Percentiles rank a stretch among this genome's conserved stretches.
phyloP scores from a whole-genome alignment of 2,329 filamentous ascomycete genomes.

The Fusarium euwallaceae region DNA sequence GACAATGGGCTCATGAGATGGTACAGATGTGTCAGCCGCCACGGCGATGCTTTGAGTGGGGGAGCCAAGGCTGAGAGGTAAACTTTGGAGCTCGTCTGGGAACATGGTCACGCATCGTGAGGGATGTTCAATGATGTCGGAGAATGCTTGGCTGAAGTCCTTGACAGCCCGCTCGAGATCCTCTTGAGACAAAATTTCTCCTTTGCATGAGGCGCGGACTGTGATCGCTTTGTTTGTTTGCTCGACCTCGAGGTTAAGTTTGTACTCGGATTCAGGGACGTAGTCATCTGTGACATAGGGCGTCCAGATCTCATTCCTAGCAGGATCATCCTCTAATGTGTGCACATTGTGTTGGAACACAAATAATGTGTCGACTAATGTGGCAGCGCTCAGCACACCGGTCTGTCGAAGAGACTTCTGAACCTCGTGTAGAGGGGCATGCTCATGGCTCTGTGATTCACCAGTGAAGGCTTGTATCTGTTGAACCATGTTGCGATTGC shows the following conservation, averaged over 20 bases:
- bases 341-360: slow-evolving; percentile 4
- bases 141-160: background rate
- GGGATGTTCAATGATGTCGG: background rate
- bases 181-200: background rate
- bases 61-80: background rate
- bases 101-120: background rate
- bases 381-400: background rate
- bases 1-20: background rate
- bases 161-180: background rate
- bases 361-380: slow-evolving; percentile 1
- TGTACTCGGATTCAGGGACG: slow-evolving; percentile 4
- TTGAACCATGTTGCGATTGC: slow-evolving; percentile 4
- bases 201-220: background rate
- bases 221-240: background rate
- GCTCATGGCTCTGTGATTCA: background rate
- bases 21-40: background rate
- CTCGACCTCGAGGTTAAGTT: slow-evolving; percentile 1
- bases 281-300: slow-evolving; percentile 7
- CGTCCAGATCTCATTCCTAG: background rate
- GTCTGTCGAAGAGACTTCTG: slow-evolving; percentile 1
- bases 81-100: background rate
- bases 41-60: background rate
- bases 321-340: background rate
- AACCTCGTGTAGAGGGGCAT: background rate
- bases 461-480: background rate